phyloP scores from a whole-genome alignment of 805 yeast species.

The Metschnikowia orientalis region DNA sequence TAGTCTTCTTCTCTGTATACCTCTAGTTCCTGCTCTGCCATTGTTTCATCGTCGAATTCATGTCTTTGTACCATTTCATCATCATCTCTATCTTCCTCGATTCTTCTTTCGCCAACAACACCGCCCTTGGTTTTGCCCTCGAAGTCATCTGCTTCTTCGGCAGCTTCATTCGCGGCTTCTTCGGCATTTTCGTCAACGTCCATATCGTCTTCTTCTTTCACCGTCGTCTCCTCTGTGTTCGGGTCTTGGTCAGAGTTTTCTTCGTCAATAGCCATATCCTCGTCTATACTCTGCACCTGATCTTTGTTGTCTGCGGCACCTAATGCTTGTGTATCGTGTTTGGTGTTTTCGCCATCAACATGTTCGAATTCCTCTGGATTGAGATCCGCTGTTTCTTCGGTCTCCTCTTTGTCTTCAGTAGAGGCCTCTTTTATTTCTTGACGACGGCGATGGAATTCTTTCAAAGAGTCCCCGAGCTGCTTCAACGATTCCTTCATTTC shows the following conservation, averaged over 20 bases:
- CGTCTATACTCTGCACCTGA: conserved; percentile 70
- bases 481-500: conserved; percentile 73
- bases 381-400: conserved; percentile 52
- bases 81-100: conserved; percentile 16
- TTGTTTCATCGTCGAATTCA: conserved; percentile 24
- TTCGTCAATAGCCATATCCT: conserved; percentile 78
- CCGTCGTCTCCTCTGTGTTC: conserved; percentile 24
- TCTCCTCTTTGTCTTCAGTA: conserved; percentile 39
- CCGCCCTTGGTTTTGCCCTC: conserved; percentile 50
- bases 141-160: conserved; percentile 35
- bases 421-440: conserved; percentile 78
- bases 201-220: conserved; percentile 25
- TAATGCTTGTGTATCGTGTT: conserved; percentile 82
- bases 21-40: conserved; percentile 13
- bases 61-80: conserved; percentile 17
- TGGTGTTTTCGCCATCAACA: conserved; percentile 72
- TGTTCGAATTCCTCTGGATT: conserved; percentile 86
- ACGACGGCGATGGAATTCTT: conserved; percentile 86
- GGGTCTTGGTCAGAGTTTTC: conserved; percentile 31
- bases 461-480: conserved; percentile 85
- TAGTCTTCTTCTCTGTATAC: conserved; percentile 16
- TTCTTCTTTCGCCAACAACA: conserved; percentile 44
- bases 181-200: conserved; percentile 29
- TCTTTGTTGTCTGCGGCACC: conserved; percentile 79
- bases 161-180: conserved; percentile 23